Evolutionary conservation across 345 rosid species (phyloP), one percentile per base, ranked within the genome.

Genomic region (Aquilaria yunnanensis): DNA sequence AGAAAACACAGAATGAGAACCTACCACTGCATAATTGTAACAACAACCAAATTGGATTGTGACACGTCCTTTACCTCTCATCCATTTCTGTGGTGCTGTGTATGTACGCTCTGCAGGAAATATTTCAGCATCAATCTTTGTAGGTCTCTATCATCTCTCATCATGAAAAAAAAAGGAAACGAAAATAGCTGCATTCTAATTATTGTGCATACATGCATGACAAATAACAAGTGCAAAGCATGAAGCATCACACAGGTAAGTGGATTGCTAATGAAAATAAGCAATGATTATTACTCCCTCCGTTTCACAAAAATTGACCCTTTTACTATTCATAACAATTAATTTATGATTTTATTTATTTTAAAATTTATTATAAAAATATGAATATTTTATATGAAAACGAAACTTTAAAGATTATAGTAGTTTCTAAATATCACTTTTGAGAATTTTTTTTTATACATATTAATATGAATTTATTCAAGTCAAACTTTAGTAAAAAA

Each of bases 21-120:
- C 61, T 67, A 80, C 91, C 70, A 57, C 62, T 59, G 76, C 79
- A 56, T 83, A 81, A 67, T 81, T 81, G 76, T 83, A 85, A 66
- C 90, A 81, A 63, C 91, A 85, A 41, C 91, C 88, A 43, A 83
- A 85, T 51, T 85, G 91, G 23, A 80, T 67, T 4, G 90, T 85
- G n/a, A 78, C 73, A 43, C 87, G 87, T 41, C 92, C 89, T 81
- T 83, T 86, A 31, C 89, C 87, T 48, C 87, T 77, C 87, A 83
- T 86, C 89, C 89, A 86, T 67, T 83, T 86, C 1, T 56, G 69
- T 34, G 92, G 92, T 65, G 81, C 87, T 37, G 85, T 61, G 72
- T 74, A 86, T 5, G 92, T 83, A n/a, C 78, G 79, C 14, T 67
- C 92, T 86, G 68, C 47, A 37, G 66, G 29, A 67, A 47, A 63